Percentiles rank a stretch among this genome's conserved stretches.
phyloP scores from a whole-genome alignment of 2,329 filamentous ascomycete genomes.

The Scolecobasidium constrictum region DNA sequence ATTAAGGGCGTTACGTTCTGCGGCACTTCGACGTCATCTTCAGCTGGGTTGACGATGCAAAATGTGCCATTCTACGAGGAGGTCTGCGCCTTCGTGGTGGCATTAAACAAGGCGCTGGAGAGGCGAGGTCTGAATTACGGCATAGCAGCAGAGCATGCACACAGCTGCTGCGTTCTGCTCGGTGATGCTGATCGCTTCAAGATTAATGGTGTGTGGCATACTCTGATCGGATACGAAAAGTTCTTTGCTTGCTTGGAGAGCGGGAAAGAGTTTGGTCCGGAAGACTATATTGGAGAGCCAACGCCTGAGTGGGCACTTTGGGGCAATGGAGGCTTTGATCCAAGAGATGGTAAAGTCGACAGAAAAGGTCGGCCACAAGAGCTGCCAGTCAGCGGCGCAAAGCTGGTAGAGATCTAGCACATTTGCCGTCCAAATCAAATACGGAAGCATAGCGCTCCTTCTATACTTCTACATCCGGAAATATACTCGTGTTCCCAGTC shows the following conservation, averaged over 20 bases:
- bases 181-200: conserved; percentile 66
- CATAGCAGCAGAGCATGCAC: conserved; percentile 88
- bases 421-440: too few species aligned
- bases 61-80: conserved; percentile 96
- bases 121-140: conserved; percentile 70
- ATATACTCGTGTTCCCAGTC: too few species aligned
- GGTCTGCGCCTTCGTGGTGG: conserved; percentile 69
- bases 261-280: conserved; percentile 54
- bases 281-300: conserved; percentile 78
- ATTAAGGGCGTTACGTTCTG: conserved; percentile 97
- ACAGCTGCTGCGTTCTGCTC: conserved; percentile 85
- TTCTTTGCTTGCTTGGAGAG: conserved; percentile 77
- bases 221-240: conserved; percentile 75
- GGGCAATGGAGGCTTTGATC: conserved; percentile 92
- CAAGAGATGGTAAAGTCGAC: conserved; percentile 76
- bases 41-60: conserved; percentile 85
- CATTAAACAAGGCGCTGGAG: conserved; percentile 58
- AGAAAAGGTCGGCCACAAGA: conserved; percentile 55
- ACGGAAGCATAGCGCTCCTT: too few species aligned
- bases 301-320: conserved; percentile 92
- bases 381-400: background rate
- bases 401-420: background rate
- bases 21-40: conserved; percentile 74
- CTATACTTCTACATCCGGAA: too few species aligned
- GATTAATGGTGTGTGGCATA: conserved; percentile 74